Conservation (phyloP, 192 early-diverging fungal genomes). For the Allomyces macrogynus region DNA sequence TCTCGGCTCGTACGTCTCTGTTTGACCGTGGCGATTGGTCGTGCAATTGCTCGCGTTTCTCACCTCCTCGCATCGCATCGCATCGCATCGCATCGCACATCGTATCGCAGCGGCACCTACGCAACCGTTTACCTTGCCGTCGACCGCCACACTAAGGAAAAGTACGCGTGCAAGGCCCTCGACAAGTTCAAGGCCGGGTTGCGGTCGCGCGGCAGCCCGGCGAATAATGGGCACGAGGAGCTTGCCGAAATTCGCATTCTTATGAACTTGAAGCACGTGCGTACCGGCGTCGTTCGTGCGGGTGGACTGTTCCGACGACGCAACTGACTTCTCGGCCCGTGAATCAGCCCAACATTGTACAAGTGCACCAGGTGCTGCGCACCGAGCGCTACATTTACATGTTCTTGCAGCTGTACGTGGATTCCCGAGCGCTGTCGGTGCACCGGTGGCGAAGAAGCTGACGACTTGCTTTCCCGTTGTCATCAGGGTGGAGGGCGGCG, state of each 20-base stretch:
- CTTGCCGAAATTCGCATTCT: neutral
- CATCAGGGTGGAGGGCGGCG: conserved; percentile 51
- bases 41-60: too few relatives aligned
- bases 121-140: neutral
- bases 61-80: too few relatives aligned
- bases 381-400: conserved; percentile 41
- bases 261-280: neutral
- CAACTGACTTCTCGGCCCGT: too few relatives aligned
- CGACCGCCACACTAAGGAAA: neutral
- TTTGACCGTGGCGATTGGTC: too few relatives aligned
- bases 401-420: conserved; percentile 39
- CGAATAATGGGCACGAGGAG: neutral
- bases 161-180: neutral
- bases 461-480: too few relatives aligned
- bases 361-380: conserved; percentile 38
- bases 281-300: too few relatives aligned
- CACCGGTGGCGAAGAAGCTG: too few relatives aligned
- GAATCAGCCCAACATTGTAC: conserved; percentile 39
- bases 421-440: neutral
- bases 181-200: neutral
- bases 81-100: neutral
- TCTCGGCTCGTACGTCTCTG: too few relatives aligned
- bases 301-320: too few relatives aligned
- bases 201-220: neutral
- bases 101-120: neutral